Base-by-base conservation (phyloP, 345 rosid genomes). In the Diplotaxis tenuifolia region DNA sequence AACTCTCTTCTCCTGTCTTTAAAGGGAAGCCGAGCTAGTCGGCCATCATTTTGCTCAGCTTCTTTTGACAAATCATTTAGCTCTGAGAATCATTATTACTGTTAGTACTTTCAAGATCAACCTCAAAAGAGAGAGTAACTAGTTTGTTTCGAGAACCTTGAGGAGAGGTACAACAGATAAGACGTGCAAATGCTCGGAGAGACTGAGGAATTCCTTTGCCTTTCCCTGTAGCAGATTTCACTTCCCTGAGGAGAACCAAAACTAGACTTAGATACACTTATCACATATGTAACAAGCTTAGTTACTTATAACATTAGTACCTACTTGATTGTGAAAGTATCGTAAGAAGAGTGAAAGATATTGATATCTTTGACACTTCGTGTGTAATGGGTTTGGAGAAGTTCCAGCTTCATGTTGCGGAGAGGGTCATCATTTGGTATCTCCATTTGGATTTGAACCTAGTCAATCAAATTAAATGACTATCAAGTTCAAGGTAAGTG, bases 181-280 rank as follows among this genome's bases (percentile, higher is more conserved):
- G 83, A 78, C 94, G 94, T 73, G 90, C 88, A 83, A 87, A 86
- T 10, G 98, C 92, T 71, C 91, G 96, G 18, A 93, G 89, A 55
- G 96, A 84, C 65, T 84, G 92, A 14, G 96, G 97, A 68, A 93
- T 66, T 42, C 97, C 98, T 75, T 75, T 87, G 68, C 98, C 94
- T 75, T 86, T 93, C 65, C 91, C 91, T 71, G 29, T 64, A 61
- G 75, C 79, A 61, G 90, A 88, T 84, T 75, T 89, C 40, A 93
- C 92, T 83, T 89, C 92, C 85, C 97, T 93, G 59, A 58, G 53
- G 31, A 73, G 6, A 55, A 76, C 21, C 68, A 50, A 38, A 58
- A 71, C 61, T 47, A 65, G 58, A 21, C 16, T 68, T 14, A 34
- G 56, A 23, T 4, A 68, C 49, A 60, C 69, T 27, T 45, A 14